Evolutionary conservation across 192 early-diverging fungal species (phyloP).

Genomic region (Entophlyctis helioformis): DNA sequence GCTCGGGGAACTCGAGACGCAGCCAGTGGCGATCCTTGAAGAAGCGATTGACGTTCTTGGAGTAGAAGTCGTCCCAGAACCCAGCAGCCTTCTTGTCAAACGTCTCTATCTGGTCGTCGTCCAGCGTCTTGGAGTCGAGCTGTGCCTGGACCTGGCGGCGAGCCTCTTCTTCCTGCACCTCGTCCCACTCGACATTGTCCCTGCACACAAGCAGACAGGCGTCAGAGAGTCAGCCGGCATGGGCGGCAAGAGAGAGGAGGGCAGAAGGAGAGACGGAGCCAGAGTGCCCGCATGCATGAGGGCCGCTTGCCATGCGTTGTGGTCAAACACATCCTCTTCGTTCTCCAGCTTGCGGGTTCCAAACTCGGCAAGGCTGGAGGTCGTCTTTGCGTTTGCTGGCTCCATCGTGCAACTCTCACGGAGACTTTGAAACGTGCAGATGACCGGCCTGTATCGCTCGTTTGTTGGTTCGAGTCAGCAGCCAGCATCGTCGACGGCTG

Average conservation of each 20-base stretch:
- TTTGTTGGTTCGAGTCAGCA: too few species aligned
- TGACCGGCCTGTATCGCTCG: too few species aligned
- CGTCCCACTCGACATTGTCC: slow-evolving; percentile 89
- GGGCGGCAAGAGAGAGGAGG: too few species aligned
- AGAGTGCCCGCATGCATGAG: too few species aligned
- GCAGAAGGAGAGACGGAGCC: background rate
- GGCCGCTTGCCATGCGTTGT: slow-evolving; percentile 79
- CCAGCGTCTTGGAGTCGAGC: slow-evolving; percentile 51
- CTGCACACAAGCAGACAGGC: slow-evolving; percentile 19
- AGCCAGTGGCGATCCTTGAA: slow-evolving; percentile 56
- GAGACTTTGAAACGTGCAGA: too few species aligned
- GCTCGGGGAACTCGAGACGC: slow-evolving; percentile 36
- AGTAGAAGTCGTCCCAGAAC: slow-evolving; percentile 50
- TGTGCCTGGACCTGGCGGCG: slow-evolving; percentile 65
- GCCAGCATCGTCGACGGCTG: too few species aligned
- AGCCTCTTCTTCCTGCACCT: slow-evolving; percentile 71
- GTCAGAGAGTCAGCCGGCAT: too few species aligned
- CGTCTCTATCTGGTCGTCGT: slow-evolving; percentile 32
- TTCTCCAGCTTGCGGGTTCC: slow-evolving; percentile 60
- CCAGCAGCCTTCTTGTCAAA: slow-evolving; percentile 41
- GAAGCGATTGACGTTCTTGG: slow-evolving; percentile 39
- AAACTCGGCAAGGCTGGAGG: slow-evolving; percentile 35
- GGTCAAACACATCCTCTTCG: slow-evolving; percentile 66
- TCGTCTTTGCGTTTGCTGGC: too few species aligned
- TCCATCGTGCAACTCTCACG: too few species aligned